phyloP scores from a whole-genome alignment of 129 eudicot genomes.

The Ambrosia trifida region DNA sequence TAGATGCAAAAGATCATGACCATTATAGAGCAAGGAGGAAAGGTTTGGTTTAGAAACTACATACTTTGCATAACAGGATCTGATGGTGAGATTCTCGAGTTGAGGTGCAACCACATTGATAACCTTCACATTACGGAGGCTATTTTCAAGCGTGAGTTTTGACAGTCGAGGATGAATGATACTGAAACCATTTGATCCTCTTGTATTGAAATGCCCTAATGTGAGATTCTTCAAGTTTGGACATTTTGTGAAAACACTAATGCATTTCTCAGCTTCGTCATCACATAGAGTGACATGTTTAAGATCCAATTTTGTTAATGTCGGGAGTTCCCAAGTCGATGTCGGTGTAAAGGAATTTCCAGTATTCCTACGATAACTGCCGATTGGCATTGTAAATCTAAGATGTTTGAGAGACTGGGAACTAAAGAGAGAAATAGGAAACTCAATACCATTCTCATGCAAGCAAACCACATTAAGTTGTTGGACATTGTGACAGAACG shows the following conservation, averaged over 20 bases:
- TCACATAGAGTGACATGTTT: neutral
- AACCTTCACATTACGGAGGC: neutral
- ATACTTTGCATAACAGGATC: neutral
- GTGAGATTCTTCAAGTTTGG: neutral
- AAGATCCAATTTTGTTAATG: conserved; percentile 27
- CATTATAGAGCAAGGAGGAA: neutral
- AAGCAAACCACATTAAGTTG: neutral
- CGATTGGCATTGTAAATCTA: neutral
- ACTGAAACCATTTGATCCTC: neutral
- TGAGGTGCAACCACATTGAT: conserved; percentile 16
- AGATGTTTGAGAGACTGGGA: conserved; percentile 18
- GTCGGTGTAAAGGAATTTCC: neutral
- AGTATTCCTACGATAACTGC: neutral
- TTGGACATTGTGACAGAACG: conserved; percentile 21
- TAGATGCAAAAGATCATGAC: neutral
- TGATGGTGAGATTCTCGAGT: conserved; percentile 13
- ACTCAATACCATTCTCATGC: neutral
- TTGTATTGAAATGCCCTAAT: neutral
- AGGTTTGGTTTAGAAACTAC: conserved; percentile 11
- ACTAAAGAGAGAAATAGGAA: conserved; percentile 14
- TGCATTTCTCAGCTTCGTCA: neutral
- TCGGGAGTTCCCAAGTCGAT: conserved; percentile 14
- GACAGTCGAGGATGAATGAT: conserved; percentile 16
- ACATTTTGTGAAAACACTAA: neutral
- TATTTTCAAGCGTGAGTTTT: neutral